Evolutionary conservation across 768 basidiomycete genomes (phyloP).

Genomic region (Tulasnella sp.): DNA sequence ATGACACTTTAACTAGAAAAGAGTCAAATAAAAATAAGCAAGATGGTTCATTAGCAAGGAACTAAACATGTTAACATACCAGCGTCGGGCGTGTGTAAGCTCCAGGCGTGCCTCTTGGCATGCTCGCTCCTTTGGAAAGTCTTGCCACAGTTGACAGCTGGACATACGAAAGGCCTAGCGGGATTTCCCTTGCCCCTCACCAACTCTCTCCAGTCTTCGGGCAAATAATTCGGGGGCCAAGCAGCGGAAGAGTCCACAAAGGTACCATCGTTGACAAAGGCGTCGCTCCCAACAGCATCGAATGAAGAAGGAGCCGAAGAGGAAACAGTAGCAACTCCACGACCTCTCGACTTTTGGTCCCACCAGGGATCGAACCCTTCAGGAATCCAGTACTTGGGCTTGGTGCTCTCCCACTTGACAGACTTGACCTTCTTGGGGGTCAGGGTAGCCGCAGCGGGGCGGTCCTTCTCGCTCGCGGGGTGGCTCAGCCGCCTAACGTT

Average conservation of each 20-base stretch:
- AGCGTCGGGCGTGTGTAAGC: conserved; percentile 25
- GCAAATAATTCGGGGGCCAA: conserved; percentile 11
- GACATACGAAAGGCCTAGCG: conserved; percentile 21
- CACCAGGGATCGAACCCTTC: conserved; percentile 27
- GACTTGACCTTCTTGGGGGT: conserved; percentile 23
- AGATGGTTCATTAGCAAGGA: not conserved
- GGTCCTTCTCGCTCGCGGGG: not conserved
- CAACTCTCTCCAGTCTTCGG: conserved; percentile 22
- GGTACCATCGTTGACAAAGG: not conserved
- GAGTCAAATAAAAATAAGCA: not conserved
- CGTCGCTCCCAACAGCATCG: not conserved
- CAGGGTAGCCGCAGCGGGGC: not conserved
- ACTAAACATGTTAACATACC: not conserved
- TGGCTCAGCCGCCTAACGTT: not conserved
- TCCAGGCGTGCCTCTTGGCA: conserved; percentile 26
- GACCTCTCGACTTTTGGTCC: conserved; percentile 26
- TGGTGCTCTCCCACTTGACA: conserved; percentile 26
- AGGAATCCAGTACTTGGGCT: conserved; percentile 28
- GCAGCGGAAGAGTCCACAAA: not conserved
- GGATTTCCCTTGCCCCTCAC: conserved; percentile 23
- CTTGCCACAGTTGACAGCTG: conserved; percentile 26
- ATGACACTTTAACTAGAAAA: conserved; percentile 18
- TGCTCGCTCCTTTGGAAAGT: conserved; percentile 28
- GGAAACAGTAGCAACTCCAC: conserved; percentile 21
- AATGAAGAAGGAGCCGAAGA: not conserved